These are phyloP conservation scores for Mollisiaceae sp. DNA, from an alignment of 2,329 filamentous ascomycete genomes.

Conservation along the genomic window DNA sequence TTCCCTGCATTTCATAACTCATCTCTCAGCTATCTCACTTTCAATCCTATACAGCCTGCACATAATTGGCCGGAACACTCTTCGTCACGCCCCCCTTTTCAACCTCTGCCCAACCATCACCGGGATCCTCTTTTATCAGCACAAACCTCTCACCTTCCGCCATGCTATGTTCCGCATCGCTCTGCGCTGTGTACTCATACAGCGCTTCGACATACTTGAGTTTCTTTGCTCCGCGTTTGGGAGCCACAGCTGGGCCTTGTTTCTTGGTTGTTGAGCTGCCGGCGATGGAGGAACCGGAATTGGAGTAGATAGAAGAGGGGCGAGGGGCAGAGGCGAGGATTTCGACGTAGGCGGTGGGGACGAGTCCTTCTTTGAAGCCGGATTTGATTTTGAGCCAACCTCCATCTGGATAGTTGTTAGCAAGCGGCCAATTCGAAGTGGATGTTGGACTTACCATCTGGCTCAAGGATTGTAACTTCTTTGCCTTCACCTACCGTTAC, in stretches of 20 bases:
- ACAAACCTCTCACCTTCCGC: slow-evolving; percentile 89
- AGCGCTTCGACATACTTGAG: slow-evolving; percentile 90
- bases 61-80: slow-evolving; percentile 93
- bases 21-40: slow-evolving; percentile 3
- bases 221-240: slow-evolving; percentile 89
- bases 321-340: slow-evolving; percentile 59
- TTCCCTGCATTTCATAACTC: background rate
- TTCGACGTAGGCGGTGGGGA: slow-evolving; percentile 87
- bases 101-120: slow-evolving; percentile 97
- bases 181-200: slow-evolving; percentile 89
- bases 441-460: slow-evolving; percentile 73
- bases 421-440: slow-evolving; percentile 22
- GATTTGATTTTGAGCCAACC: slow-evolving; percentile 89
- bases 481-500: slow-evolving; percentile 79
- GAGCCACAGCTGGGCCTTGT: slow-evolving; percentile 72
- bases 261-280: slow-evolving; percentile 49
- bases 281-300: slow-evolving; percentile 71
- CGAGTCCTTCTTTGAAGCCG: slow-evolving; percentile 79
- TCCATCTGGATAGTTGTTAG: slow-evolving; percentile 67
- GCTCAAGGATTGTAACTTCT: slow-evolving; percentile 78
- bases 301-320: slow-evolving; percentile 78
- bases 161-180: slow-evolving; percentile 89
- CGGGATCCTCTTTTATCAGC: slow-evolving; percentile 82
- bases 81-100: slow-evolving; percentile 86
- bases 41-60: slow-evolving; percentile 46